Evolutionary conservation across 306 rosid genomes (phyloP).

Genomic region (Macrotyloma uniflorum): DNA sequence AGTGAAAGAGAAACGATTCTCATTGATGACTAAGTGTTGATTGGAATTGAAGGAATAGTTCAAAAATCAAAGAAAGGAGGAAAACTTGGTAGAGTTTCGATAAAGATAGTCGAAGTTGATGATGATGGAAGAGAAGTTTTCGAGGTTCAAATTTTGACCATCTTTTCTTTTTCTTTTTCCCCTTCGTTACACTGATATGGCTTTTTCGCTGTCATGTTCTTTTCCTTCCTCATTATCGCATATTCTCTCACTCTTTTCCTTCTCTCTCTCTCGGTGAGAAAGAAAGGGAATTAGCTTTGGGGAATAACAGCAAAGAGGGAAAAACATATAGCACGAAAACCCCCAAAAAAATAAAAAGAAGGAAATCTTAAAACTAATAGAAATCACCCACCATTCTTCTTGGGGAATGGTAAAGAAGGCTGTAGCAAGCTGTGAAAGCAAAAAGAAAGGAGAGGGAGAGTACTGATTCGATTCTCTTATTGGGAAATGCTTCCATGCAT

Average conservation of each 20-base stretch:
- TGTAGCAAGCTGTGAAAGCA: conserved; percentile 90
- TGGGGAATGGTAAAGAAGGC: conserved; percentile 98
- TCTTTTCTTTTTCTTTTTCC: conserved; percentile 64
- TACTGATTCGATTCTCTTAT: conserved; percentile 95
- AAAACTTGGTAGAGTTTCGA: conserved; percentile 83
- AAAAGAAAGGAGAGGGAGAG: conserved; percentile 69
- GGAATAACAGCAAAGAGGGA: conserved; percentile 15
- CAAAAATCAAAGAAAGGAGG: conserved; percentile 57
- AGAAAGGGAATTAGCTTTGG: neutral
- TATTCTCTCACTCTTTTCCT: conserved; percentile 39
- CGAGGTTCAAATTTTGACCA: conserved; percentile 96
- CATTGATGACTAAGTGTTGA: conserved; percentile 45
- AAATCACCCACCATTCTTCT: conserved; percentile 62
- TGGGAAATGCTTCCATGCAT: conserved; percentile 98
- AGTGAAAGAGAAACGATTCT: conserved; percentile 43
- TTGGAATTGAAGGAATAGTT: conserved; percentile 52
- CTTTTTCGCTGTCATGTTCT: conserved; percentile 80
- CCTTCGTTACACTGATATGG: conserved; percentile 52
- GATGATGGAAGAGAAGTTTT: conserved; percentile 87
- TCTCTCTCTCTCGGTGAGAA: conserved; percentile 20
- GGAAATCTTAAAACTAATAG: conserved; percentile 9
- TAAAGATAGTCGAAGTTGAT: conserved; percentile 95
- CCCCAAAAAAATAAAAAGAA: neutral
- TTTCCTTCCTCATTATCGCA: conserved; percentile 48
- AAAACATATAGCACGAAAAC: conserved; percentile 30